Conservation (phyloP, 2,329 filamentous ascomycete genomes). For the Cytospora mali region DNA sequence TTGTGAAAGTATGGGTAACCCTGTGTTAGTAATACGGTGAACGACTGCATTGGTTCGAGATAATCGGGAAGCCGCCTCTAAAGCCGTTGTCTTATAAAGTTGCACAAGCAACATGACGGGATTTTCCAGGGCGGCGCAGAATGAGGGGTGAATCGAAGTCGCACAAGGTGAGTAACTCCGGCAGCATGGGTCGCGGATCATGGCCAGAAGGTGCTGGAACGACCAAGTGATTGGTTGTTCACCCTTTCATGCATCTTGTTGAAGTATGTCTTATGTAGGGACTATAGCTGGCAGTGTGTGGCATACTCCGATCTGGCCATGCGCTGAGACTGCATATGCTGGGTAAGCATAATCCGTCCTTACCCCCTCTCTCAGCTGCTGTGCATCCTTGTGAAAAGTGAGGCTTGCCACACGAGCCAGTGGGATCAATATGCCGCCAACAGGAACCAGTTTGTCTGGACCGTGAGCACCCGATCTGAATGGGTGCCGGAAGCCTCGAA, state of each 20-base stretch:
- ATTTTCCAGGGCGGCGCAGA: neutral
- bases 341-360: constrained; percentile 16
- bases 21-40: constrained; percentile 7
- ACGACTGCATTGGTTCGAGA: constrained; percentile 12
- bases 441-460: constrained; percentile 22
- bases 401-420: constrained; percentile 24
- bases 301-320: constrained; percentile 21
- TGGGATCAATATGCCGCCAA: constrained; percentile 16
- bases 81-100: constrained; percentile 7
- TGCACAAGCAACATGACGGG: neutral
- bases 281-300: constrained; percentile 3
- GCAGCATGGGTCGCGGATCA: neutral
- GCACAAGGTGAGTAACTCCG: constrained; percentile 16
- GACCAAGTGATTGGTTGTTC: constrained; percentile 8
- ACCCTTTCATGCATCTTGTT: constrained; percentile 1
- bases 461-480: constrained; percentile 13
- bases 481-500: constrained; percentile 20
- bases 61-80: constrained; percentile 11
- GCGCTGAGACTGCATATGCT: constrained; percentile 25
- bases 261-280: constrained; percentile 3
- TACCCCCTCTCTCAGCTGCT: constrained; percentile 7
- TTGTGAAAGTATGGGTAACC: constrained; percentile 3
- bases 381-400: constrained; percentile 19
- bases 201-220: neutral
- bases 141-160: neutral